phyloP scores from a whole-genome alignment of 306 rosid species.

The Amphicarpaea edgeworthii region DNA sequence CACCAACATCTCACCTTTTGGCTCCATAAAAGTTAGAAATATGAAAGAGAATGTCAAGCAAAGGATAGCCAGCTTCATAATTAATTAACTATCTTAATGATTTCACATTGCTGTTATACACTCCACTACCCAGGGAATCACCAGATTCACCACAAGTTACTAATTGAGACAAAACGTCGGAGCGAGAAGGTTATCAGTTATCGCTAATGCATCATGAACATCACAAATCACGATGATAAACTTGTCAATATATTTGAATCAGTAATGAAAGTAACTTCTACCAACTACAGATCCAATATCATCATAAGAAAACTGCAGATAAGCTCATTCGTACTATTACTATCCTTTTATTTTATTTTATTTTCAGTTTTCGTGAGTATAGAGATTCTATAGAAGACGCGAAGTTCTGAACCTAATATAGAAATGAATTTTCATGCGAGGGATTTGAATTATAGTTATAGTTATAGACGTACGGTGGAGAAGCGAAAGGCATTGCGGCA shows the following conservation, averaged over 20 bases:
- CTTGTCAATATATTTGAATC: not conserved
- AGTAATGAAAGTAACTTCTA: not conserved
- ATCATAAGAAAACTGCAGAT: not conserved
- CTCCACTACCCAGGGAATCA: conserved; percentile 20
- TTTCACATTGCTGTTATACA: conserved; percentile 1
- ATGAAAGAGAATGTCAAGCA: not conserved
- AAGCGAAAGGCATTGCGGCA: conserved; percentile 82
- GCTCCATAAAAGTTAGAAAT: not conserved
- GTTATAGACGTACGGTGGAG: conserved; percentile 63
- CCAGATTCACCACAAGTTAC: conserved; percentile 12
- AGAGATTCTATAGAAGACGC: conserved; percentile 15
- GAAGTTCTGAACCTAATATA: conserved; percentile 14
- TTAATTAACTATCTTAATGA: conserved; percentile 9
- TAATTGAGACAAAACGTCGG: not conserved
- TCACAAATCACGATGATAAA: not conserved
- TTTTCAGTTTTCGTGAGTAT: not conserved
- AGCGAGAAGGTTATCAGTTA: conserved; percentile 13
- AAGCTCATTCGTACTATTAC: not conserved
- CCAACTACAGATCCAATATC: conserved; percentile 28
- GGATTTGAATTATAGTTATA: not conserved
- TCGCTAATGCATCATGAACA: conserved; percentile 16
- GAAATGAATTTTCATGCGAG: not conserved
- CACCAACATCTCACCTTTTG: conserved; percentile 16
- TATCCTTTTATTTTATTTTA: not conserved
- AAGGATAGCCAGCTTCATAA: not conserved